Evolutionary conservation across 768 basidiomycete species (phyloP).

Genomic region (Plicaturopsis crispa): DNA sequence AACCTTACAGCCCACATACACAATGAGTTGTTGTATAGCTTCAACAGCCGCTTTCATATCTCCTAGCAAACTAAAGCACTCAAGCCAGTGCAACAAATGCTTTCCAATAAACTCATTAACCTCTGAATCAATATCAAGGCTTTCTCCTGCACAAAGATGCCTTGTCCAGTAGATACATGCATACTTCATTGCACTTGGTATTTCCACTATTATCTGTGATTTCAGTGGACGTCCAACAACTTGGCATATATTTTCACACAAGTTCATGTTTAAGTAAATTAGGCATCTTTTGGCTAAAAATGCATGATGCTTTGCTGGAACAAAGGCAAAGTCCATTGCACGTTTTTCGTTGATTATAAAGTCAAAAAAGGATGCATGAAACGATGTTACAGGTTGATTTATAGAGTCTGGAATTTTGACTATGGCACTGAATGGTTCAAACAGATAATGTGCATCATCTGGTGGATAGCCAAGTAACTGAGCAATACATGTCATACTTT

Average conservation of each 20-base stretch:
- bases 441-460: too few relatives aligned
- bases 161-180: slow-evolving; percentile 13
- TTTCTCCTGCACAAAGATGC: too few relatives aligned
- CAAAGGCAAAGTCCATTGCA: slow-evolving; percentile 5
- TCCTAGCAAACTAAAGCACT: too few relatives aligned
- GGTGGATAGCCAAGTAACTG: too few relatives aligned
- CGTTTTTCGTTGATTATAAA: slow-evolving; percentile 9
- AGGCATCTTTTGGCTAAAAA: neutral
- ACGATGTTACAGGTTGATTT: neutral
- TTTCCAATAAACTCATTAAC: slow-evolving; percentile 7
- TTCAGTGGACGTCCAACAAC: neutral
- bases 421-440: too few relatives aligned
- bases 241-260: neutral
- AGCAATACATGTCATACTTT: too few relatives aligned
- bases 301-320: neutral
- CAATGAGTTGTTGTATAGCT: neutral
- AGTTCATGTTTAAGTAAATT: neutral
- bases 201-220: slow-evolving; percentile 1
- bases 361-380: slow-evolving; percentile 15
- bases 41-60: slow-evolving; percentile 2
- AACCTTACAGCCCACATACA: too few relatives aligned
- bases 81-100: slow-evolving; percentile 15
- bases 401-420: neutral
- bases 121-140: slow-evolving; percentile 1
- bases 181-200: slow-evolving; percentile 12